Percentiles rank a stretch among this genome's conserved stretches.
These are phyloP conservation scores for Yamadazyma conglobata DNA, from an alignment of 1,139 yeast genomes.

Conservation along the genomic window DNA sequence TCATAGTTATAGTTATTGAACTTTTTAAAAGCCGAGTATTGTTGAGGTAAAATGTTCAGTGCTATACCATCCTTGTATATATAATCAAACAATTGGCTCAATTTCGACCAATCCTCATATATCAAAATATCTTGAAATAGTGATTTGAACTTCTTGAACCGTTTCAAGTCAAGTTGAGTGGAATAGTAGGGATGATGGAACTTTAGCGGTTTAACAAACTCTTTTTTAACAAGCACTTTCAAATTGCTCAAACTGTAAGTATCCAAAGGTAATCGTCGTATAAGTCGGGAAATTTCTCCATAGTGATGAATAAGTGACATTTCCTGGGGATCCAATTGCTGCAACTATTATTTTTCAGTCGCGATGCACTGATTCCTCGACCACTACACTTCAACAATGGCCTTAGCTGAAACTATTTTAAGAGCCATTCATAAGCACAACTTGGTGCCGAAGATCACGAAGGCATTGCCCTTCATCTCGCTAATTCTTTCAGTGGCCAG, in stretches of 20 bases:
- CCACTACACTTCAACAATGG: slow-evolving; percentile 43
- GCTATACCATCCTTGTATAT: slow-evolving; percentile 21
- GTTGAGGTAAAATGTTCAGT: slow-evolving; percentile 11
- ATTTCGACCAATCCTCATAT: slow-evolving; percentile 24
- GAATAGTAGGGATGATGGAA: slow-evolving; percentile 2
- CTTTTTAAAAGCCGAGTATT: slow-evolving; percentile 17
- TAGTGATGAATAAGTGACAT: slow-evolving; percentile 3
- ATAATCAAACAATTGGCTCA: slow-evolving; percentile 26
- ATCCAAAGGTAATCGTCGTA: slow-evolving; percentile 28
- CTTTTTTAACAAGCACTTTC: slow-evolving; percentile 4
- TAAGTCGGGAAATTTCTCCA: slow-evolving; percentile 13
- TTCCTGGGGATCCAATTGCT: too few species aligned
- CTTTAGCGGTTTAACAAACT: slow-evolving; percentile 10
- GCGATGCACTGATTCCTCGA: too few species aligned
- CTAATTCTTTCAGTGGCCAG: slow-evolving; percentile 59
- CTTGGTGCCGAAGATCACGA: slow-evolving; percentile 54
- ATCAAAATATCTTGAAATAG: slow-evolving; percentile 26
- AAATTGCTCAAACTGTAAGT: slow-evolving; percentile 10
- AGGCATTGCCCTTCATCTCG: slow-evolving; percentile 59
- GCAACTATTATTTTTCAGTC: too few species aligned
- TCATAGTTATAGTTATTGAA: slow-evolving; percentile 22
- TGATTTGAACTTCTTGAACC: slow-evolving; percentile 9
- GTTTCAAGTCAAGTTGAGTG: slow-evolving; percentile 11
- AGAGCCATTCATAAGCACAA: slow-evolving; percentile 56
- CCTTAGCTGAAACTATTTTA: slow-evolving; percentile 54